phyloP scores from a whole-genome alignment of 768 basidiomycete species.

The Lactarius tabidus region DNA sequence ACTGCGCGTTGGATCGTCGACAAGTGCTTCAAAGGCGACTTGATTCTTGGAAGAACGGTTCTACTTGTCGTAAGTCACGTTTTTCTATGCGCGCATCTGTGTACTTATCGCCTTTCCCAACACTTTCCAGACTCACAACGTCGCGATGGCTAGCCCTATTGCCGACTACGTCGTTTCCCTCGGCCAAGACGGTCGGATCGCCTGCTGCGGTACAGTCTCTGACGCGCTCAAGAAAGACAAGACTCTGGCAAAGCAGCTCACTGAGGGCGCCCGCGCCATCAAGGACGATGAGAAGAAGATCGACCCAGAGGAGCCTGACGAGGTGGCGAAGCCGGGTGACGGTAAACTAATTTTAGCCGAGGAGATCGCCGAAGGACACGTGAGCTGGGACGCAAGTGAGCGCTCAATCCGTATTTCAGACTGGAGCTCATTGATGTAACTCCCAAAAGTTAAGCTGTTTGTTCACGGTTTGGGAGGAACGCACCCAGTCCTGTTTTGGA shows the following conservation, averaged over 20 bases:
- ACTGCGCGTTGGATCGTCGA: slow-evolving; percentile 51
- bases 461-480: slow-evolving; percentile 30
- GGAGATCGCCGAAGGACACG: slow-evolving; percentile 57
- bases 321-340: slow-evolving; percentile 30
- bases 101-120: not conserved
- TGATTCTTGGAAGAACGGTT: slow-evolving; percentile 48
- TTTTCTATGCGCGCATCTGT: not conserved
- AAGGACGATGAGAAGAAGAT: slow-evolving; percentile 30
- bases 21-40: slow-evolving; percentile 45
- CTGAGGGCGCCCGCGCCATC: slow-evolving; percentile 27
- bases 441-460: slow-evolving; percentile 32
- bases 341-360: slow-evolving; percentile 65
- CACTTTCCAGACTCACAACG: slow-evolving; percentile 43
- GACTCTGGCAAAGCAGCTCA: slow-evolving; percentile 31
- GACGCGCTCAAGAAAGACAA: slow-evolving; percentile 43
- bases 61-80: slow-evolving; percentile 43
- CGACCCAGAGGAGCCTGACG: slow-evolving; percentile 27
- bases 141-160: slow-evolving; percentile 49
- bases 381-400: slow-evolving; percentile 45
- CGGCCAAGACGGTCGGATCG: slow-evolving; percentile 48
- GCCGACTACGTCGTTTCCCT: slow-evolving; percentile 57
- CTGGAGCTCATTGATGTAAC: slow-evolving; percentile 19
- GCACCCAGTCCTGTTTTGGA: slow-evolving; percentile 34
- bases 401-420: slow-evolving; percentile 20
- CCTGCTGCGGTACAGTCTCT: slow-evolving; percentile 46